A percentile compares a stretch with the other conserved stretches of the same genome.
These are phyloP conservation scores for Apiospora aurea DNA, from an alignment of 2,329 filamentous ascomycete species.

Conservation along the genomic window DNA sequence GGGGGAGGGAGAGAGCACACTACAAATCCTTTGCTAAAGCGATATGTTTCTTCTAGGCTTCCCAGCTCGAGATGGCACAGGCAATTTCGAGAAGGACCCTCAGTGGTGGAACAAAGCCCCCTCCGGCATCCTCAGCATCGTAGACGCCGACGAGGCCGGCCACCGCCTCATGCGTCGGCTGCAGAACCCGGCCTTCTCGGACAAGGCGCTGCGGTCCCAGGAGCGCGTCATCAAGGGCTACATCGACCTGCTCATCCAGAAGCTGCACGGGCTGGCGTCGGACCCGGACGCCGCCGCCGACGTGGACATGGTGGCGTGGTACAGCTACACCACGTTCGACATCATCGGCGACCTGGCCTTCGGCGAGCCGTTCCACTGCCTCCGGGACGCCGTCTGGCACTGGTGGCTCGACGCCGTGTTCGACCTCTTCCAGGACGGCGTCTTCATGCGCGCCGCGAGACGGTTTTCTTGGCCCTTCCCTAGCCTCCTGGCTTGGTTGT, in stretches of 20 bases:
- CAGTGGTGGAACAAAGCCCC: conserved; percentile 35
- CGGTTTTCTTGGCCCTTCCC: background rate
- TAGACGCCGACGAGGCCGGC: conserved; percentile 30
- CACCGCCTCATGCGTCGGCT: conserved; percentile 28
- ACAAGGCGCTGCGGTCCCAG: conserved; percentile 46
- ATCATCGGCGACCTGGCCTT: conserved; percentile 24
- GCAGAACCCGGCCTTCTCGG: conserved; percentile 39
- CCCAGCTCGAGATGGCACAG: conserved; percentile 32
- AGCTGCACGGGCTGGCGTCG: conserved; percentile 40
- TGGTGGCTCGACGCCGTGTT: conserved; percentile 24
- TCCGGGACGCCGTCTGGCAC: conserved; percentile 20
- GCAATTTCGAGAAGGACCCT: conserved; percentile 41
- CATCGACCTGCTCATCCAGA: conserved; percentile 44
- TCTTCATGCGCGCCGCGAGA: conserved; percentile 11
- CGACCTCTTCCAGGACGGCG: conserved; percentile 21
- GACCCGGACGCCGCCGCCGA: conserved; percentile 24
- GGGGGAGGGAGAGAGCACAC: conserved; percentile 28
- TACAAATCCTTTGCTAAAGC: conserved; percentile 35
- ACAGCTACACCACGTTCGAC: conserved; percentile 27
- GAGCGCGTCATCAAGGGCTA: conserved; percentile 45
- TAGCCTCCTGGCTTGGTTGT: background rate
- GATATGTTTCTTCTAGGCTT: background rate
- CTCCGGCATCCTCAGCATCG: conserved; percentile 32
- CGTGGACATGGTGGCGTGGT: conserved; percentile 32
- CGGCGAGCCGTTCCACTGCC: conserved; percentile 19